Evolutionary conservation across 2,329 filamentous ascomycete species (phyloP).

Genomic region (Colletotrichum lindemuthianum): DNA sequence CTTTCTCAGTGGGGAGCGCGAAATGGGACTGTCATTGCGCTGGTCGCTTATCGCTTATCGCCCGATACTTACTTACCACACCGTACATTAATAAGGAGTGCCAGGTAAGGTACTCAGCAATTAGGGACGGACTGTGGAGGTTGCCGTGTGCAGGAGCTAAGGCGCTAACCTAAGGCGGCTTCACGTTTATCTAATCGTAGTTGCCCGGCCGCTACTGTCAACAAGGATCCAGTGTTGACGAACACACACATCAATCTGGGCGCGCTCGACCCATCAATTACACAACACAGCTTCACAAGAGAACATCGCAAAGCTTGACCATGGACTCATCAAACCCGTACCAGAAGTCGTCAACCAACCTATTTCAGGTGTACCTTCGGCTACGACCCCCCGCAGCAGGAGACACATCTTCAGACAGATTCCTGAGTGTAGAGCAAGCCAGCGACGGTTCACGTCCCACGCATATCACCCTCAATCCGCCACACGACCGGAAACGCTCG

Average conservation of each 20-base stretch:
- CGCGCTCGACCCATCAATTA: too few species aligned
- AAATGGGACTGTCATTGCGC: constrained; percentile 1
- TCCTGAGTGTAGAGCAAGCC: constrained; percentile 78
- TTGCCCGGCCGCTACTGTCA: constrained; percentile 32
- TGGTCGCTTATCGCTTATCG: neutral
- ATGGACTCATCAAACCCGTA: constrained; percentile 33
- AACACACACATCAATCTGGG: too few species aligned
- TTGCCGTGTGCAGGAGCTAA: too few species aligned
- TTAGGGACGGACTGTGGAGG: too few species aligned
- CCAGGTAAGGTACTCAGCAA: too few species aligned
- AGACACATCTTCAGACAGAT: constrained; percentile 67
- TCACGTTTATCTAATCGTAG: constrained; percentile 27
- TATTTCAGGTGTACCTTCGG: constrained; percentile 93
- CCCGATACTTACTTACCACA: too few species aligned
- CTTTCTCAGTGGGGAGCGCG: constrained; percentile 24
- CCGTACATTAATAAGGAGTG: too few species aligned
- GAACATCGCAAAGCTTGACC: neutral
- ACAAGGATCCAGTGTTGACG: constrained; percentile 25
- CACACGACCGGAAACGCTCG: constrained; percentile 85
- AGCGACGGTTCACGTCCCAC: constrained; percentile 60
- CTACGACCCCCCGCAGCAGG: constrained; percentile 73
- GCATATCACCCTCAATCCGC: constrained; percentile 81
- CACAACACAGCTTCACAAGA: too few species aligned
- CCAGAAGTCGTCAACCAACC: constrained; percentile 50
- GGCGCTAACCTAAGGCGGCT: too few species aligned